Evolutionary conservation across 345 rosid genomes (phyloP).

Genomic region (Mercurialis annua): DNA sequence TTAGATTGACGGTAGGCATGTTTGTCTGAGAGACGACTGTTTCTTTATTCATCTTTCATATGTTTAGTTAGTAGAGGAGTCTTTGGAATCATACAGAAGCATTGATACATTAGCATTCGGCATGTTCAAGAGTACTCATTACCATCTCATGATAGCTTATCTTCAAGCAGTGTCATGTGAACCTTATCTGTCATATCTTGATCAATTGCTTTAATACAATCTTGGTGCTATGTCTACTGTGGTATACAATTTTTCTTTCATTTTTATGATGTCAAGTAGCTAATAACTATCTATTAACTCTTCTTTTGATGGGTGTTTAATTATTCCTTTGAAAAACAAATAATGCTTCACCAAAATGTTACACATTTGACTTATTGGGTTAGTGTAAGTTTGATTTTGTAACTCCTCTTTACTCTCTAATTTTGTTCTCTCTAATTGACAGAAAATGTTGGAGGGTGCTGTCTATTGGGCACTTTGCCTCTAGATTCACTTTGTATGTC

Average conservation of each 20-base stretch:
- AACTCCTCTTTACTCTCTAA: not conserved
- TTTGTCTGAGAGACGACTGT: not conserved
- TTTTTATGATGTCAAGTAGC: not conserved
- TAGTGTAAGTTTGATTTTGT: not conserved
- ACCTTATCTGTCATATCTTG: not conserved
- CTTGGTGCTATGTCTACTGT: not conserved
- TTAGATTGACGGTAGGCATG: not conserved
- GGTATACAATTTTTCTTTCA: not conserved
- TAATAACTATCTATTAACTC: not conserved
- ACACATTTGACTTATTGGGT: not conserved
- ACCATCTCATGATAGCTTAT: too few relatives aligned
- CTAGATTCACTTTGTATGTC: conserved; percentile 59
- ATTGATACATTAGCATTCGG: not conserved
- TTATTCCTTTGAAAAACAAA: not conserved
- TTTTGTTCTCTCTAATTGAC: not conserved
- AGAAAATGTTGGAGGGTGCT: conserved; percentile 84
- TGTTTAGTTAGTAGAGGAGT: not conserved
- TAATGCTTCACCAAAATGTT: not conserved
- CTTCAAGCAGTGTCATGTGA: not conserved
- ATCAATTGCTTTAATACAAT: not conserved
- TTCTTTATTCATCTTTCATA: not conserved
- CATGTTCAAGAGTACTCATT: too few relatives aligned
- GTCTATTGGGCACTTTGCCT: conserved; percentile 75
- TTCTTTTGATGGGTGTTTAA: not conserved
- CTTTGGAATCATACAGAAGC: not conserved